A percentile compares a stretch with the other conserved stretches of the same genome.
phyloP scores from a whole-genome alignment of 78 protist genomes.

The Cavenderia fasciculata region DNA sequence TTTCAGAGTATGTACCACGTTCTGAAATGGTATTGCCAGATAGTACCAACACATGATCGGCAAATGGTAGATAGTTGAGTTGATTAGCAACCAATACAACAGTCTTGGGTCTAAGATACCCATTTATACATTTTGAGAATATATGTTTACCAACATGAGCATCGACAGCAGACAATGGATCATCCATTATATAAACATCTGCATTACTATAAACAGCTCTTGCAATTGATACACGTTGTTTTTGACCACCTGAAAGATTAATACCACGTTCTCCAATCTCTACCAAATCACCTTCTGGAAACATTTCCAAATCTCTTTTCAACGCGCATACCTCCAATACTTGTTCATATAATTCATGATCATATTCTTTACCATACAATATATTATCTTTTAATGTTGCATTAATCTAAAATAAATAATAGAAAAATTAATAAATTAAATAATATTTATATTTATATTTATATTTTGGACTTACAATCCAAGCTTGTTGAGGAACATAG shows the following conservation, averaged over 20 bases:
- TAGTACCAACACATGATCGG: slow-evolving; percentile 31
- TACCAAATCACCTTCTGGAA: slow-evolving; percentile 90
- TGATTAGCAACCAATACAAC: slow-evolving; percentile 88
- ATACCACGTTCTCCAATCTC: slow-evolving; percentile 97
- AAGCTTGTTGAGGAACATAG: slow-evolving; percentile 93
- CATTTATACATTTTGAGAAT: slow-evolving; percentile 58
- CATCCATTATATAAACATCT: slow-evolving; percentile 92
- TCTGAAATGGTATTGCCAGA: slow-evolving; percentile 75
- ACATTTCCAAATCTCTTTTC: slow-evolving; percentile 73
- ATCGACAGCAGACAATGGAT: slow-evolving; percentile 94
- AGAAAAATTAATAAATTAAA: too few species aligned
- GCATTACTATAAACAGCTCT: slow-evolving; percentile 84
- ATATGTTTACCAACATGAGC: slow-evolving; percentile 88
- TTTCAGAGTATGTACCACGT: slow-evolving; percentile 68
- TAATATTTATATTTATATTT: too few species aligned
- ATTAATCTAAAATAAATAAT: too few species aligned
- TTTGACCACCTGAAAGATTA: slow-evolving; percentile 98
- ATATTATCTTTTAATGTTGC: slow-evolving; percentile 94
- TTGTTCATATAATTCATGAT: slow-evolving; percentile 24
- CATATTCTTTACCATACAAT: slow-evolving; percentile 80
- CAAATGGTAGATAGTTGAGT: slow-evolving; percentile 37
- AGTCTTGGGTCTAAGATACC: slow-evolving; percentile 49
- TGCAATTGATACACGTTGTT: slow-evolving; percentile 94
- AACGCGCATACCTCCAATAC: slow-evolving; percentile 88
- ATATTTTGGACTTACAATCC: too few species aligned